Evolutionary conservation across 2,329 filamentous ascomycete genomes (phyloP).

Genomic region (Eurotiales sp.): DNA sequence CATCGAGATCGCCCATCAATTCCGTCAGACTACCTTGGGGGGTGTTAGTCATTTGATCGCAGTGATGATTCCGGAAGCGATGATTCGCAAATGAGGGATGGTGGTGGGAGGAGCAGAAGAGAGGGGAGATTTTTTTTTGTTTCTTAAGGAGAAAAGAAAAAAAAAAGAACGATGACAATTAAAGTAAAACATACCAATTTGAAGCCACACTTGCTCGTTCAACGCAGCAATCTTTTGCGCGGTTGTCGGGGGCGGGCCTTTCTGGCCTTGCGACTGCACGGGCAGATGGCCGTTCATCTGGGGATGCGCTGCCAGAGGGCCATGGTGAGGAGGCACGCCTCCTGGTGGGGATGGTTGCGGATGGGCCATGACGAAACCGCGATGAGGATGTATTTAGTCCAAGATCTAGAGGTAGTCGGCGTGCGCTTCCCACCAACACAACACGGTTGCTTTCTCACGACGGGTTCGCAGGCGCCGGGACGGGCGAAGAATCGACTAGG

Average conservation of each 20-base stretch:
- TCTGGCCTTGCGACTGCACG: slow-evolving; percentile 49
- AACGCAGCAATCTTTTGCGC: slow-evolving; percentile 72
- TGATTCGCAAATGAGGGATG: no score
- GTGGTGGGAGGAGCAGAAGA: no score
- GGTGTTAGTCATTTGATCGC: slow-evolving; percentile 18
- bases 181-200: slow-evolving; percentile 66
- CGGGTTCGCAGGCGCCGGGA: background rate
- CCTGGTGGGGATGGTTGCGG: slow-evolving; percentile 78
- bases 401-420: no score
- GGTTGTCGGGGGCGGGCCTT: slow-evolving; percentile 58
- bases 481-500: background rate
- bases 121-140: no score
- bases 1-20: slow-evolving; percentile 80
- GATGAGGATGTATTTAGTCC: no score
- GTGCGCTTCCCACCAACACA: background rate
- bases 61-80: no score
- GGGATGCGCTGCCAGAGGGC: slow-evolving; percentile 60
- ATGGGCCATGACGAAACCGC: slow-evolving; percentile 76
- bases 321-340: slow-evolving; percentile 65
- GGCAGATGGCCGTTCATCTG: slow-evolving; percentile 51
- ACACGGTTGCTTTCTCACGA: no score
- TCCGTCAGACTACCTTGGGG: slow-evolving; percentile 74
- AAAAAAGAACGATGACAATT: slow-evolving; percentile 8
- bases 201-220: slow-evolving; percentile 88
- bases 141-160: no score